Percentiles rank a stretch among this genome's conserved stretches.
These are phyloP conservation scores for Colletotrichum salicis DNA, from an alignment of 2,329 filamentous ascomycete species.

Conservation along the genomic window DNA sequence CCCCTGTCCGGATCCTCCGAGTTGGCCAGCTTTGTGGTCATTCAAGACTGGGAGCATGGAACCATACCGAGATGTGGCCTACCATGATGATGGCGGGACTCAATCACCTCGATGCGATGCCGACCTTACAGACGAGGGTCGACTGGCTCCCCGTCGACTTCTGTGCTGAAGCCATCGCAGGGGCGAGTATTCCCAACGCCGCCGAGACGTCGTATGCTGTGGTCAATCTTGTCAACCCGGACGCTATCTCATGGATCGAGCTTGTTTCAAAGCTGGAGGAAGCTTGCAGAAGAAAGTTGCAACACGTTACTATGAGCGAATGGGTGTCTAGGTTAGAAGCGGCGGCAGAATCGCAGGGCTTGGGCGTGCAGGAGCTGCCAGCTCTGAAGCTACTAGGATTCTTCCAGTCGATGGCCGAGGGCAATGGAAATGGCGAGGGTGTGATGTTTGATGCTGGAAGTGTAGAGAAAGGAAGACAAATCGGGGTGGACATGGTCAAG, in stretches of 20 bases:
- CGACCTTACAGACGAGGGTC: neutral
- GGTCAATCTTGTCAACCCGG: neutral
- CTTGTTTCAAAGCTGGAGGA: neutral
- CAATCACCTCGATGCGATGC: slow-evolving; percentile 3
- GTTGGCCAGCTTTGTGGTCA: slow-evolving; percentile 28
- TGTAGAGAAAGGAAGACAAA: neutral
- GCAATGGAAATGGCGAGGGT: slow-evolving; percentile 1
- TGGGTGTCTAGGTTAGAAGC: slow-evolving; percentile 14
- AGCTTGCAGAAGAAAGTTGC: neutral
- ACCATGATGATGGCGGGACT: slow-evolving; percentile 21
- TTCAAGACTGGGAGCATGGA: neutral
- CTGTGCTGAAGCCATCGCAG: neutral
- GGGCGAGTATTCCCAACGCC: neutral
- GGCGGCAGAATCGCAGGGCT: neutral
- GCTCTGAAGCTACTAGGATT: slow-evolving; percentile 18
- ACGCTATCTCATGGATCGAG: neutral
- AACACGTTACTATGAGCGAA: neutral
- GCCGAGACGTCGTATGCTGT: neutral
- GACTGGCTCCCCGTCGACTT: slow-evolving; percentile 28
- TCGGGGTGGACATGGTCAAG: neutral
- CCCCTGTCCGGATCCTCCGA: neutral
- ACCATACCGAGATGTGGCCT: slow-evolving; percentile 27
- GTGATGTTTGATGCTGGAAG: neutral
- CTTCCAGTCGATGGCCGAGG: slow-evolving; percentile 14
- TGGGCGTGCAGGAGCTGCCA: neutral